Base-by-base conservation (phyloP, 129 eudicot species). In the Heracleum sosnowskyi region DNA sequence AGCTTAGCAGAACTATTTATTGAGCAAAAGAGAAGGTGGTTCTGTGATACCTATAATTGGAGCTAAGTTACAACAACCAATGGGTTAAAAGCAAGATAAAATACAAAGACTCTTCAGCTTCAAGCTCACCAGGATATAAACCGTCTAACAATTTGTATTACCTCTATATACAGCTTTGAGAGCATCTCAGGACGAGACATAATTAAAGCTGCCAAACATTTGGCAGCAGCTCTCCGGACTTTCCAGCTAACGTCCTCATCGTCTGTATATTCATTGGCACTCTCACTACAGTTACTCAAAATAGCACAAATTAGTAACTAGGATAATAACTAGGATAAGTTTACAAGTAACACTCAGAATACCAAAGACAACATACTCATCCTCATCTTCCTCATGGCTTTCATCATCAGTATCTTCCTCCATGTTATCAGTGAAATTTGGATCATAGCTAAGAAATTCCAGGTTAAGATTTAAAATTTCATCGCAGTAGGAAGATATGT, bases 161-260 rank as follows among this genome's bases (percentile, higher is more conserved):
- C 99, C 97, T 96, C 95, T 57, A 83, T 86, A 78, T 92, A 96
- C 15, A 96, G 81, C 86, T 86, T 92, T 63, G 89, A 82, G 17
- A 96, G 97, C 96, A 96, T 90, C 91, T 96, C 99, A 22, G 97
- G 97, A 40, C 99, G 95, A 68, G 99, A 92, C 81, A 96, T 97
- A 82, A 96, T 92, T 69, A 92, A 84, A 26, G 95, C 99, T 60
- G 99, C 89, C 70, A 96, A 88, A 83, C 99, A 95, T 85, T 95
- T 95, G 40, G 99, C 99, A 82, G 99, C 92, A 80, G 99, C 97
- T 83, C 99, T 90, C 79, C 99, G 78, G 62, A 95, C 99, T 81
- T 95, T 95, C 99, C 99, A 95, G 86, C 99, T 95, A 41, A 83
- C 89, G 81, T 96, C 99, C 84, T 96, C 99, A 73, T 96, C 99